Percentiles rank a stretch among this genome's conserved stretches.
phyloP scores from a whole-genome alignment of 73 alveolate genomes.

The Paraurostyla sp. region DNA sequence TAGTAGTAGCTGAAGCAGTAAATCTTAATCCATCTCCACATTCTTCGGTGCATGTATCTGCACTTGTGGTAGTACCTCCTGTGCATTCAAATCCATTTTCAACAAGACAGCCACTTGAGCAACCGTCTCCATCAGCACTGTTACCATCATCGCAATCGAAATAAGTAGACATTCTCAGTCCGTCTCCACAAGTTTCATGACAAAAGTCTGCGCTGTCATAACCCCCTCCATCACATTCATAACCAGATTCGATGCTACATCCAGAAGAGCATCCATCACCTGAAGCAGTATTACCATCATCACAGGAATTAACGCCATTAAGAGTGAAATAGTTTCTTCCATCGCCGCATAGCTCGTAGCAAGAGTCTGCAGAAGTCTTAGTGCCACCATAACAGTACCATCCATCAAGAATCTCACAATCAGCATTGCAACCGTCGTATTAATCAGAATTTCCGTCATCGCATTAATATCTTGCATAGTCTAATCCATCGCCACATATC shows the following conservation, averaged over 20 bases:
- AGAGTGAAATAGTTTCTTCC: conserved; percentile 6
- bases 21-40: neutral
- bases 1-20: neutral
- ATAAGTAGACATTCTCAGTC: conserved; percentile 27
- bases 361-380: neutral
- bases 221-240: conserved; percentile 46
- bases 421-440: conserved; percentile 26
- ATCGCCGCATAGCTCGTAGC: conserved; percentile 67
- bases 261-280: conserved; percentile 66
- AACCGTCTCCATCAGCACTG: neutral
- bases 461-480: conserved; percentile 44
- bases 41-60: neutral
- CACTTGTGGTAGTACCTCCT: neutral
- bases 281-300: neutral
- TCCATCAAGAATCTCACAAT: conserved; percentile 7
- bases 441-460: conserved; percentile 50
- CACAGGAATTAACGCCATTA: neutral
- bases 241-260: conserved; percentile 40
- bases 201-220: conserved; percentile 33
- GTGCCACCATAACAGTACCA: conserved; percentile 57
- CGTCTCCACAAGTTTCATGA: conserved; percentile 39
- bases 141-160: conserved; percentile 21
- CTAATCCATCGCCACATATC: conserved; percentile 50
- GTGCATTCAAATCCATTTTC: conserved; percentile 5
- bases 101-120: neutral